Evolutionary conservation across 768 basidiomycete genomes (phyloP).

Genomic region (Mycena vitilis): DNA sequence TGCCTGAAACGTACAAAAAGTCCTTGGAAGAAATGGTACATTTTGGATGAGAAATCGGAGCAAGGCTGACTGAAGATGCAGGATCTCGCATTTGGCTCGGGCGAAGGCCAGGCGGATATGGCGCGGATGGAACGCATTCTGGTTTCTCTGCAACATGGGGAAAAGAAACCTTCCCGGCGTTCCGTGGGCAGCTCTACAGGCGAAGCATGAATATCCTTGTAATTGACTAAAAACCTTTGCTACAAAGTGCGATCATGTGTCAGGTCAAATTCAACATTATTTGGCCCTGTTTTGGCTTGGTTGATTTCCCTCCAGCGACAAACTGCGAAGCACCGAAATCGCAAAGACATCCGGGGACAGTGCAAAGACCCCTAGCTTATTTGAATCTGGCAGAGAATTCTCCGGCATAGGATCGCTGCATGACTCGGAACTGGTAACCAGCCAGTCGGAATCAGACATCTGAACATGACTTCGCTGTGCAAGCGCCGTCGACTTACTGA

Average conservation of each 20-base stretch:
- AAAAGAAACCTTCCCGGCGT: slow-evolving; percentile 12
- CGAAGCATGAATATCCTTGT: neutral
- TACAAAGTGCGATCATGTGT: too few relatives aligned
- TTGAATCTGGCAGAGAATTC: too few relatives aligned
- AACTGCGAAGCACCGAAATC: too few relatives aligned
- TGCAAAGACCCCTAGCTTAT: too few relatives aligned
- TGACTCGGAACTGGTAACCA: too few relatives aligned
- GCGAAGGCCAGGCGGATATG: slow-evolving; percentile 37
- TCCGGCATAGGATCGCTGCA: too few relatives aligned
- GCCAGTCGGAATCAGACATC: too few relatives aligned
- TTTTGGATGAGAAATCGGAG: neutral
- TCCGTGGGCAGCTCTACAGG: slow-evolving; percentile 22
- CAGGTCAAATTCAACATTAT: too few relatives aligned
- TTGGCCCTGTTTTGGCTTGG: neutral
- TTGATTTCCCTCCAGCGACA: neutral
- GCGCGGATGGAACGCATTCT: slow-evolving; percentile 38
- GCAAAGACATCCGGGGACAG: too few relatives aligned
- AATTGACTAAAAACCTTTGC: too few relatives aligned
- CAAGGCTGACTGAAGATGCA: neutral
- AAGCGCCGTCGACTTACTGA: too few relatives aligned
- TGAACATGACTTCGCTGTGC: too few relatives aligned
- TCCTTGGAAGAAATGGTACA: slow-evolving; percentile 45
- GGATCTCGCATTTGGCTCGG: slow-evolving; percentile 39
- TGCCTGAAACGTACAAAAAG: slow-evolving; percentile 46
- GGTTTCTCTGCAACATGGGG: slow-evolving; percentile 21